Conservation (phyloP, 106 monocot species). For the Platanthera guangdongensis region DNA sequence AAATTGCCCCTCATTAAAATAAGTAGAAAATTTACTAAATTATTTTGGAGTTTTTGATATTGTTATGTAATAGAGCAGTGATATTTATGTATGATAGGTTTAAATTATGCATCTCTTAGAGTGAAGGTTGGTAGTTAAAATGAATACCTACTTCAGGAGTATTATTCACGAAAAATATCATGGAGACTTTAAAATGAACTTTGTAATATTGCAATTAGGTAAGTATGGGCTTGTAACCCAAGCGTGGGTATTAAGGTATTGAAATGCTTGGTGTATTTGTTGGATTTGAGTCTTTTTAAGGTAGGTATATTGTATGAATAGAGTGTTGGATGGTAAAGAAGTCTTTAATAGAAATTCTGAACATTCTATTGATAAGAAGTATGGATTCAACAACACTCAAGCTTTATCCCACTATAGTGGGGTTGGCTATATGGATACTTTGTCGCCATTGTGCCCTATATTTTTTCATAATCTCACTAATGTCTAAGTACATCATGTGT, state of each 20-base stretch:
- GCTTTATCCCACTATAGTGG: too few species aligned
- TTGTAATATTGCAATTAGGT: too few species aligned
- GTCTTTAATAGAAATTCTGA: not conserved
- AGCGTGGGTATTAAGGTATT: too few species aligned
- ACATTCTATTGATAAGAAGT: too few species aligned
- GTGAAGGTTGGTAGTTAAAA: not conserved
- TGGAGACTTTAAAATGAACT: not conserved
- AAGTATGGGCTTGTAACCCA: too few species aligned
- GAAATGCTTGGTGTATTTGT: too few species aligned
- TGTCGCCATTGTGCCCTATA: too few species aligned
- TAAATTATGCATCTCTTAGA: not conserved
- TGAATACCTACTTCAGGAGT: not conserved
- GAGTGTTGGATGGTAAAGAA: not conserved
- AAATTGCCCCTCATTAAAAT: not conserved
- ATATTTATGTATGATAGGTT: not conserved
- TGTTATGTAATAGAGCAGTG: not conserved
- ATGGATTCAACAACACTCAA: not conserved
- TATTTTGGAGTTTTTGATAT: not conserved
- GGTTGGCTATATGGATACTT: too few species aligned
- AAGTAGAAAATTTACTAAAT: not conserved
- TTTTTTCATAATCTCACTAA: too few species aligned
- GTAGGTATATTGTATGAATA: not conserved
- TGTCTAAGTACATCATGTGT: too few species aligned
- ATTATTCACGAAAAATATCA: not conserved
- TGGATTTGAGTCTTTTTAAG: not conserved